phyloP scores from a whole-genome alignment of 2,329 filamentous ascomycete species.

The Biscogniauxia marginata region DNA sequence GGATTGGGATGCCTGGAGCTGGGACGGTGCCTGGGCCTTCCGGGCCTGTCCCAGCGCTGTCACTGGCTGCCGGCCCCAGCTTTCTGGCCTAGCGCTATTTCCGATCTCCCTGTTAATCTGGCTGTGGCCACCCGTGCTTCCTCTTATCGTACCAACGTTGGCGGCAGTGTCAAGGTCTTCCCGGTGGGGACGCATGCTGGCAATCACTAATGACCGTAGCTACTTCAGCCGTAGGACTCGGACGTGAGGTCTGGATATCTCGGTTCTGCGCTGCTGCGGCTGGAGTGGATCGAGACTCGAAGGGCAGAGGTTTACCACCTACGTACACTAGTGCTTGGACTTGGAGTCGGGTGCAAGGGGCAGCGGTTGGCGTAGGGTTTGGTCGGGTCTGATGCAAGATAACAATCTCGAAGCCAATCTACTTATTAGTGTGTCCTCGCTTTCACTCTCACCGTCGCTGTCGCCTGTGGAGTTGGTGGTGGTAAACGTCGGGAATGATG shows the following conservation, averaged over 20 bases:
- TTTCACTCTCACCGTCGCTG: neutral
- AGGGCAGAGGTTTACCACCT: too few relatives aligned
- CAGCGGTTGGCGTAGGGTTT: neutral
- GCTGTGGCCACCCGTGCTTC: neutral
- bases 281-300: too few relatives aligned
- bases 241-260: neutral
- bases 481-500: neutral
- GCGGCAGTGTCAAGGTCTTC: too few relatives aligned
- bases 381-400: neutral
- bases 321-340: too few relatives aligned
- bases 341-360: too few relatives aligned
- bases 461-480: neutral
- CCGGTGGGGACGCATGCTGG: neutral
- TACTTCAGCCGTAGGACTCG: neutral
- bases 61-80: neutral
- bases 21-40: neutral
- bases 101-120: neutral
- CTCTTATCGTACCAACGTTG: too few relatives aligned
- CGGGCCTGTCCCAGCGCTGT: neutral
- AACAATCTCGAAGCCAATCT: neutral
- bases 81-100: neutral
- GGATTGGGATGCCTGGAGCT: slow-evolving; percentile 2
- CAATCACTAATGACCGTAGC: neutral
- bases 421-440: neutral
- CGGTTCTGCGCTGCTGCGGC: neutral